A percentile compares a stretch with the other conserved stretches of the same genome.
phyloP scores from a whole-genome alignment of 139 green algal species.

The Chlorella ohadii region DNA sequence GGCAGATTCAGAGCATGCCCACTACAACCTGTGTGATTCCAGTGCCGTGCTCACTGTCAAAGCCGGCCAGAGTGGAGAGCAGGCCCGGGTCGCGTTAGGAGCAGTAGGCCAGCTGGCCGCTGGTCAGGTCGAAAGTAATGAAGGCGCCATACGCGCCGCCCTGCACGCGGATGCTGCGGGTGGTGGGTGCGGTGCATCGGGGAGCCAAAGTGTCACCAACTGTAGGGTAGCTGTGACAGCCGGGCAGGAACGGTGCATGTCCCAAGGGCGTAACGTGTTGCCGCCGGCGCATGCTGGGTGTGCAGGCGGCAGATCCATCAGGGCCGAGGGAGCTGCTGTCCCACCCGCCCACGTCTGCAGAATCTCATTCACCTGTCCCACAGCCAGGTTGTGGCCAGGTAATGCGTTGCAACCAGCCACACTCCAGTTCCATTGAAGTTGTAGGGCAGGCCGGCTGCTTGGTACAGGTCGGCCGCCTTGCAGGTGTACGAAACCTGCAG shows the following conservation, averaged over 20 bases:
- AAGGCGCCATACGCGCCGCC: conserved; percentile 97
- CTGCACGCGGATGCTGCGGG: conserved; percentile 68
- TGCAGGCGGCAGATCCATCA: too few relatives aligned
- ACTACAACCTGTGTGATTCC: too few relatives aligned
- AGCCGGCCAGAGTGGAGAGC: conserved; percentile 83
- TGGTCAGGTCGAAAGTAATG: conserved; percentile 94
- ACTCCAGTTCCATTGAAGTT: conserved; percentile 75
- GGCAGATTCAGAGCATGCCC: too few relatives aligned
- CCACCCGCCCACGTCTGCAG: too few relatives aligned
- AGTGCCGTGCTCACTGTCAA: conserved; percentile 57
- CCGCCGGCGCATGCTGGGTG: too few relatives aligned
- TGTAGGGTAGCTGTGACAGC: too few relatives aligned
- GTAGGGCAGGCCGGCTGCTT: conserved; percentile 83
- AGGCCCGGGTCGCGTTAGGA: conserved; percentile 97
- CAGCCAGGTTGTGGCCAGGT: conserved; percentile 92
- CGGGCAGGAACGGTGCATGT: too few relatives aligned
- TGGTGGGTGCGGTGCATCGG: too few relatives aligned
- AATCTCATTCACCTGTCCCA: conserved; percentile 96
- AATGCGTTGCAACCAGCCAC: conserved; percentile 95
- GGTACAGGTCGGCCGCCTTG: conserved; percentile 96
- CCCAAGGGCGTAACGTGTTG: too few relatives aligned
- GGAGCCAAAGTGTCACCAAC: too few relatives aligned
- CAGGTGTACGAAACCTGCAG: conserved; percentile 98
- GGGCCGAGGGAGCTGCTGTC: too few relatives aligned
- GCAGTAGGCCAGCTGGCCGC: conserved; percentile 77